phyloP scores from a whole-genome alignment of 2,329 filamentous ascomycete genomes.

The Penicillium sp. region DNA sequence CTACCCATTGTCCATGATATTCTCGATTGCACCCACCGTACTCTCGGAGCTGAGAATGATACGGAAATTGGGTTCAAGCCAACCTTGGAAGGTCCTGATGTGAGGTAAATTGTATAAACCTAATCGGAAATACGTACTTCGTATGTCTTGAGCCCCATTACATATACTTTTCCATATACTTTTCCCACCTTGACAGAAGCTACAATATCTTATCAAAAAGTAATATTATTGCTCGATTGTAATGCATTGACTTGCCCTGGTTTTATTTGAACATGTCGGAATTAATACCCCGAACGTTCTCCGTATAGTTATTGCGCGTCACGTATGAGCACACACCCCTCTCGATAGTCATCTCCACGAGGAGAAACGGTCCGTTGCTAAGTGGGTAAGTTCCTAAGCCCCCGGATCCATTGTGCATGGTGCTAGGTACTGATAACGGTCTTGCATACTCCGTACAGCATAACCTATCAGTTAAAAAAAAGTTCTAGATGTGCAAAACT shows the following conservation, averaged over 20 bases:
- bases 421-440: neutral
- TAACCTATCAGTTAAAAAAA: neutral
- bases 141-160: neutral
- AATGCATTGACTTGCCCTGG: neutral
- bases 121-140: neutral
- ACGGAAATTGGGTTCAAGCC: neutral
- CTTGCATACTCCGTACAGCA: neutral
- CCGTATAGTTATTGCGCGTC: neutral
- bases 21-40: neutral
- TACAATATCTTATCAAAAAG: neutral
- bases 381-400: neutral
- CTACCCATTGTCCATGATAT: neutral
- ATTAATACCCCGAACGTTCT: neutral
- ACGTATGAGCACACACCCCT: neutral
- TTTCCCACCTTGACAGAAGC: neutral
- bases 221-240: neutral
- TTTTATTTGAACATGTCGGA: neutral
- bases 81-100: neutral
- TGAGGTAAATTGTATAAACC: neutral
- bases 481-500: neutral
- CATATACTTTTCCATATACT: neutral
- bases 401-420: neutral
- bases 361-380: neutral
- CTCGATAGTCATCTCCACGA: neutral
- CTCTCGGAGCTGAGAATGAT: neutral